phyloP scores from a whole-genome alignment of 257 asterid species.

The Gentiana dahurica region DNA sequence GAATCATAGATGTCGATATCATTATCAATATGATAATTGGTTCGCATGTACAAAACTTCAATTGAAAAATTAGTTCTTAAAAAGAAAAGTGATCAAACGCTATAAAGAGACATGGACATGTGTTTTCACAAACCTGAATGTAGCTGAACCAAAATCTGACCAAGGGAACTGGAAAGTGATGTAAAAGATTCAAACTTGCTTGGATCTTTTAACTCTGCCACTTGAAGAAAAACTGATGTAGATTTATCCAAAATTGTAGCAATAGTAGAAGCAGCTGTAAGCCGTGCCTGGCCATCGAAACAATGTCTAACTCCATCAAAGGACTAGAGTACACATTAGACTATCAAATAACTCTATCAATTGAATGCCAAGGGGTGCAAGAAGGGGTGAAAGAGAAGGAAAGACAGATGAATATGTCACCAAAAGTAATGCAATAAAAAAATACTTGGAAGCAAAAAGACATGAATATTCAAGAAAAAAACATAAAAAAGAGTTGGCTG shows the following conservation, averaged over 20 bases:
- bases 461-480: background rate
- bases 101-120: conserved; percentile 10
- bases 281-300: conserved; percentile 53
- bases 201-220: conserved; percentile 69
- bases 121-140: conserved; percentile 60
- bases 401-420: background rate
- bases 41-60: background rate
- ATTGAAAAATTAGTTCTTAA: conserved; percentile 1
- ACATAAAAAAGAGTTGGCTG: too few relatives aligned
- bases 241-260: conserved; percentile 81
- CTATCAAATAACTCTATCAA: too few relatives aligned
- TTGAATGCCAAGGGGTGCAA: too few relatives aligned
- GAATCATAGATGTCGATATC: background rate
- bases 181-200: conserved; percentile 78
- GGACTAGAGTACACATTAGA: background rate
- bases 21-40: background rate
- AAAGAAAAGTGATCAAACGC: background rate
- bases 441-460: background rate
- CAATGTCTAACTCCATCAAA: conserved; percentile 3
- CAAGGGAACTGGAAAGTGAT: conserved; percentile 87
- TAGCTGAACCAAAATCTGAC: conserved; percentile 83
- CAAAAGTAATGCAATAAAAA: background rate
- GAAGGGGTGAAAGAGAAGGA: background rate
- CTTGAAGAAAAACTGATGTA: conserved; percentile 80
- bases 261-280: conserved; percentile 72